Conservation (phyloP, 768 basidiomycete genomes). For the Fomitopsis pulvina region DNA sequence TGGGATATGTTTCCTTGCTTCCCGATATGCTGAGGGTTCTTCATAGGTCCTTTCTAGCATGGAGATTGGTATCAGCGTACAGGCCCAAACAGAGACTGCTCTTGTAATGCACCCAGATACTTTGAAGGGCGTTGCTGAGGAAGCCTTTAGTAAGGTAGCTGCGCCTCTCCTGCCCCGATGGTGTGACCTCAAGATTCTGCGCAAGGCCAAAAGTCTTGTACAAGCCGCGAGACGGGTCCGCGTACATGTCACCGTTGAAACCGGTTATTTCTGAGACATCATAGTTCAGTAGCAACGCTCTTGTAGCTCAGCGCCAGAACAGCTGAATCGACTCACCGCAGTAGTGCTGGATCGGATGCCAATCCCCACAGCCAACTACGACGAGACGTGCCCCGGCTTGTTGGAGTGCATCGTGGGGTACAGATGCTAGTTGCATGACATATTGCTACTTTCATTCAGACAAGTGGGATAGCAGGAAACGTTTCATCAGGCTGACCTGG, state of each 20-base stretch:
- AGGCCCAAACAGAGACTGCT: not conserved
- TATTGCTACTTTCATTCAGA: conserved; percentile 33
- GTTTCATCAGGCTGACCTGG: conserved; percentile 29
- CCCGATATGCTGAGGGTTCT: conserved; percentile 40
- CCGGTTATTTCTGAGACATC: conserved; percentile 34
- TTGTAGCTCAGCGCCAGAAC: not conserved
- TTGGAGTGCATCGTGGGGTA: conserved; percentile 35
- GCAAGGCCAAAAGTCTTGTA: conserved; percentile 58
- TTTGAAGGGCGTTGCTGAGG: conserved; percentile 28
- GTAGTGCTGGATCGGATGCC: conserved; percentile 43
- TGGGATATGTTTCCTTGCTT: conserved; percentile 60
- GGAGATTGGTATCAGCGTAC: not conserved
- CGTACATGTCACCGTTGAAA: conserved; percentile 47
- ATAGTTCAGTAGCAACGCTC: not conserved
- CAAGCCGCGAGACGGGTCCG: conserved; percentile 55
- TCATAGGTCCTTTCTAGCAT: conserved; percentile 22
- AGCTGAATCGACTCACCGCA: conserved; percentile 27
- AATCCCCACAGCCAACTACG: conserved; percentile 57
- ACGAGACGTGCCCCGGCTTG: conserved; percentile 35
- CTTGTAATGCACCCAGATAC: conserved; percentile 36
- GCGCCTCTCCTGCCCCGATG: conserved; percentile 35
- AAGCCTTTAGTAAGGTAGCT: conserved; percentile 37
- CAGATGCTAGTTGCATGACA: conserved; percentile 37
- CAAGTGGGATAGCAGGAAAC: not conserved
- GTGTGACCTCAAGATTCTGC: conserved; percentile 39